Base-by-base conservation (phyloP, 164 flowering plant genomes). In the Aristolochia californica region DNA sequence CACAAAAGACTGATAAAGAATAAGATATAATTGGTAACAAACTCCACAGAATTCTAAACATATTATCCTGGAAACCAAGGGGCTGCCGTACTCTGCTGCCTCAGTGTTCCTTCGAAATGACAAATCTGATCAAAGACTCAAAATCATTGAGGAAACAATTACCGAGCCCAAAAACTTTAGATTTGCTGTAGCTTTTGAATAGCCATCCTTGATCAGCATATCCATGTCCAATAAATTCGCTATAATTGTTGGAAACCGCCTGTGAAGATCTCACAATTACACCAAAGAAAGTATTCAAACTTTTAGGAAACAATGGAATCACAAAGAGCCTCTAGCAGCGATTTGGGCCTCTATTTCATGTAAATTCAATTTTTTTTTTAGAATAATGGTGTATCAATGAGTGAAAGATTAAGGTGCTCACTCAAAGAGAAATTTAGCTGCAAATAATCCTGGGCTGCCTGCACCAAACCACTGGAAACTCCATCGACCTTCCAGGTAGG, bases 401-500 rank as follows among this genome's bases (percentile, higher is more conserved):
- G 50, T 47, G 20, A 47, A 47, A 47, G 18, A 17, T 1, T 47
- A 47, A 17, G 50, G 4, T 18, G 57, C 53, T 1, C 17, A 78
- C 91, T 74, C 80, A 30, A 83, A 77, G 48, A 93, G 25, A 56
- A 78, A 62, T 60, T 60, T 81, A 62, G 95, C 85, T 69, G 84
- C 85, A 72, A 74, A 65, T 11, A 81, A 62, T 58, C 83, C 88
- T 10, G 87, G 88, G 68, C 76, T 89, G 55, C 90, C 85, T 53
- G 78, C 44, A 51, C 91, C 95, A 71, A 87, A 77, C 96, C 97
- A 93, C 74, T 87, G 85, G 25, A 83, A 80, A 63, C 80, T 85
- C 98, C 97, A 93, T 44, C 76, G 74, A 27, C 98, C 98, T 78
- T 85, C 94, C 45, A 87, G 57, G 75, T 55, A 85, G 16, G 97